Base-by-base conservation (phyloP, 2,329 filamentous ascomycete genomes). In the Sporothrix globosa region DNA sequence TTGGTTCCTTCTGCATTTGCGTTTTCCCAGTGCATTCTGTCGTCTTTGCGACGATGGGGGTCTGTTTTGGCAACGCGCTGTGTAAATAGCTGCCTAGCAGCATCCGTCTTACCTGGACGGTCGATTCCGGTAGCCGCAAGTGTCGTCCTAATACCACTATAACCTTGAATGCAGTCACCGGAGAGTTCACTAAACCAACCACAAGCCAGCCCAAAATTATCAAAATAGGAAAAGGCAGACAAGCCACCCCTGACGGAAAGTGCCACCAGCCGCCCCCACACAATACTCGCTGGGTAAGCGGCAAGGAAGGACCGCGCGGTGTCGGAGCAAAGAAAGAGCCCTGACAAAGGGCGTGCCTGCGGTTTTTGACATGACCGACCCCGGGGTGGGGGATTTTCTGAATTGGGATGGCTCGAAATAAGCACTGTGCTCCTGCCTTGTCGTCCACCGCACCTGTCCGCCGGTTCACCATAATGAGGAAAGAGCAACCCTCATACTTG, bases 1-100 rank as follows among this genome's bases (percentile, higher is more conserved):
- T 71, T 72, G 71, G 60, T 21, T 63, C 41, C 19, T 65, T 50
- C 44, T 52, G 46, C 58, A 56, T 68, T 69, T 71, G 71, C 69
- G 68, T 71, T 66, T 67, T 19, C 41, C 21, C 44, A 52, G 48
- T 17, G 39, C 21, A 41, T 52, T 53, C 52, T 69, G 50, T 48
- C 66, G 66, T 60, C 14, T 71, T 56, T 61, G 27, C 27, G 44
- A 19, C 19, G 19, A 50, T 66, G 41, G 61, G 44, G 24, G 41
- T 63, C 61, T 14, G 21, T 46, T 30, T 21, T 30, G 27, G 41
- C 41, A 41, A 17, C 2, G 44, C 46, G 24, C 44, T 34, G 61
- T 65, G 60, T 17, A 21, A 50, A 34, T 50, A 65, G 61, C 7
- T 13, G 44, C 44, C 24, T 21, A 10, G 10, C 39, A 27, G 39